These are phyloP conservation scores for Arabidopsis hybrid DNA, from an alignment of 441 rosid species.

Conservation along the genomic window DNA sequence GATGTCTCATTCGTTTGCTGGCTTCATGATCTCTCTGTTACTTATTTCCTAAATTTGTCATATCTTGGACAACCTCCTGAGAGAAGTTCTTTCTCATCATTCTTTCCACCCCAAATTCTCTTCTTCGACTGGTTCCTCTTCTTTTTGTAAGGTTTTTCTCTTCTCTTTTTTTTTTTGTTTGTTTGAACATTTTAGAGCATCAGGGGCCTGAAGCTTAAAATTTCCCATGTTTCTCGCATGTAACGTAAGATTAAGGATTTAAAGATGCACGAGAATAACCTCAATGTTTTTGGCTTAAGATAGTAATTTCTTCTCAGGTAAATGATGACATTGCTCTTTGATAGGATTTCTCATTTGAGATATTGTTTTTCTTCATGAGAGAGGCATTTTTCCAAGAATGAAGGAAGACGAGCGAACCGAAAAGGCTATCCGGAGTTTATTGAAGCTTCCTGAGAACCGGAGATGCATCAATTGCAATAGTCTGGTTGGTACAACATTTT, in stretches of 20 bases:
- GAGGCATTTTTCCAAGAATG: slow-evolving; percentile 31
- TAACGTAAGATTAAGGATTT: not conserved
- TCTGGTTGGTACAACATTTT: slow-evolving; percentile 74
- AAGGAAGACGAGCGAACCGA: slow-evolving; percentile 84
- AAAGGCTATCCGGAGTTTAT: slow-evolving; percentile 68
- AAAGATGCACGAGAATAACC: slow-evolving; percentile 19
- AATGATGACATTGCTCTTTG: slow-evolving; percentile 26
- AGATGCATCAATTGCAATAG: slow-evolving; percentile 87
- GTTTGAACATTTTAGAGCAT: slow-evolving; percentile 10
- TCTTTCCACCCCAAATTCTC: slow-evolving; percentile 24
- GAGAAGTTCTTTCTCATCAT: slow-evolving; percentile 18
- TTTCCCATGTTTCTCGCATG: not conserved
- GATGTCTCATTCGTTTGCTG: slow-evolving; percentile 47
- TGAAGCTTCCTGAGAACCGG: slow-evolving; percentile 79
- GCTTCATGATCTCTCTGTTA: slow-evolving; percentile 6
- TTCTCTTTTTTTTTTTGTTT: not conserved
- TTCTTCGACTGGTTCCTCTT: slow-evolving; percentile 3
- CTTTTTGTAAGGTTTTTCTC: slow-evolving; percentile 28
- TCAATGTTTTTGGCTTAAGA: slow-evolving; percentile 30
- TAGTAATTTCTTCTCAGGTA: slow-evolving; percentile 6
- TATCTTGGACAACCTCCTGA: slow-evolving; percentile 19
- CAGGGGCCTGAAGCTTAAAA: slow-evolving; percentile 11
- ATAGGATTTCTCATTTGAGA: slow-evolving; percentile 25
- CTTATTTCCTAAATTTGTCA: slow-evolving; percentile 28
- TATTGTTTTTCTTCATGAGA: slow-evolving; percentile 18